These are phyloP conservation scores for Elsinoe ampelina DNA, from an alignment of 2,329 filamentous ascomycete genomes.

Conservation along the genomic window DNA sequence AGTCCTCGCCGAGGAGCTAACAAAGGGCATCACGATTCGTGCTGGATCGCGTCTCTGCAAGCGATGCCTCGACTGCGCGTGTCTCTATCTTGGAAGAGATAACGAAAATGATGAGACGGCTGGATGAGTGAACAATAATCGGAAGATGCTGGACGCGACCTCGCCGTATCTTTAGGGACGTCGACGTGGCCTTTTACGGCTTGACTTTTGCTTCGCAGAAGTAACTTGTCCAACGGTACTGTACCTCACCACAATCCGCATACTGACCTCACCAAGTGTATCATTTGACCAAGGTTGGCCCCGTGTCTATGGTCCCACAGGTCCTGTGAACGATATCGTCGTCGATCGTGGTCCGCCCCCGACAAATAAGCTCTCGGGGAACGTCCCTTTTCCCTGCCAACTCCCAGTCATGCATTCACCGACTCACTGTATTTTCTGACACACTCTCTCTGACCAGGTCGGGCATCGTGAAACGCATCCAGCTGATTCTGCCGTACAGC, in stretches of 20 bases:
- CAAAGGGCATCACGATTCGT: constrained; percentile 5
- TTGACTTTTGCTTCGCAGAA: not conserved
- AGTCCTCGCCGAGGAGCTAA: not conserved
- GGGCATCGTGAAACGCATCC: constrained; percentile 1
- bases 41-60: not conserved
- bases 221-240: not conserved
- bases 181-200: not conserved
- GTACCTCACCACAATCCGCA: too few relatives aligned
- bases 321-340: not conserved
- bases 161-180: not conserved
- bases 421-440: constrained; percentile 7
- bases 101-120: not conserved
- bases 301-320: not conserved
- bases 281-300: not conserved
- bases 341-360: not conserved
- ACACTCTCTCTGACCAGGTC: not conserved
- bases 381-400: not conserved
- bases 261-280: not conserved
- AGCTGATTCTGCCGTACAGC: not conserved
- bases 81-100: not conserved
- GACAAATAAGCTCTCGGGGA: constrained; percentile 4
- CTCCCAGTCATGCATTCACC: constrained; percentile 10
- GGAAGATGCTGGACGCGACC: not conserved
- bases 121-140: not conserved
- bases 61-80: not conserved